Evolutionary conservation across 2,329 filamentous ascomycete genomes (phyloP).

Genomic region (Mycosphaerella arachidis): DNA sequence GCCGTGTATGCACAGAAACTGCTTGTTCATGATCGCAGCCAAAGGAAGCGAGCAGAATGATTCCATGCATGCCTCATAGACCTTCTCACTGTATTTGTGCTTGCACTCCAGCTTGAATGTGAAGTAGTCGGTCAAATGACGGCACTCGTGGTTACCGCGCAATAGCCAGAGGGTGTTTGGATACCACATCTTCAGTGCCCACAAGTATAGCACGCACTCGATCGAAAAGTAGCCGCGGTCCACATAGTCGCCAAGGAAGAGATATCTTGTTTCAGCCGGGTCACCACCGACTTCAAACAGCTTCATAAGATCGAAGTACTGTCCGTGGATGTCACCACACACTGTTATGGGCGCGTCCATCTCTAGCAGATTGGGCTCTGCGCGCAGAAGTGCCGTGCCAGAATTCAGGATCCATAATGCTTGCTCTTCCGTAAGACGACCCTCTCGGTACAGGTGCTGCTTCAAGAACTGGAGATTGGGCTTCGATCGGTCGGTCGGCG

Average conservation of each 20-base stretch:
- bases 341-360: slow-evolving; percentile 99
- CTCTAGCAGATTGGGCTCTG: slow-evolving; percentile 92
- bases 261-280: slow-evolving; percentile 89
- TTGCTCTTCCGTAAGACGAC: slow-evolving; percentile 93
- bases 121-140: slow-evolving; percentile 98
- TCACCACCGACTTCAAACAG: slow-evolving; percentile 97
- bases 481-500: slow-evolving; percentile 77
- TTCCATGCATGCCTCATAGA: slow-evolving; percentile 98
- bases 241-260: slow-evolving; percentile 97
- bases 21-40: slow-evolving; percentile 99
- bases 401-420: slow-evolving; percentile 90
- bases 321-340: slow-evolving; percentile 95
- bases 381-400: slow-evolving; percentile 79
- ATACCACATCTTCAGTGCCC: slow-evolving; percentile 98
- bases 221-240: slow-evolving; percentile 99
- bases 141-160: slow-evolving; percentile 96
- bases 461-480: slow-evolving; percentile 92
- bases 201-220: slow-evolving; percentile 96
- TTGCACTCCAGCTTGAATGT: slow-evolving; percentile 99
- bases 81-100: slow-evolving; percentile 95
- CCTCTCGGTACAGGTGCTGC: slow-evolving; percentile 97
- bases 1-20: slow-evolving; percentile 97
- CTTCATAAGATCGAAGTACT: slow-evolving; percentile 99
- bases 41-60: slow-evolving; percentile 92
- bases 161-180: slow-evolving; percentile 95